Evolutionary conservation across 2,329 filamentous ascomycete species (phyloP).

Genomic region (Helicocarpus griseus): DNA sequence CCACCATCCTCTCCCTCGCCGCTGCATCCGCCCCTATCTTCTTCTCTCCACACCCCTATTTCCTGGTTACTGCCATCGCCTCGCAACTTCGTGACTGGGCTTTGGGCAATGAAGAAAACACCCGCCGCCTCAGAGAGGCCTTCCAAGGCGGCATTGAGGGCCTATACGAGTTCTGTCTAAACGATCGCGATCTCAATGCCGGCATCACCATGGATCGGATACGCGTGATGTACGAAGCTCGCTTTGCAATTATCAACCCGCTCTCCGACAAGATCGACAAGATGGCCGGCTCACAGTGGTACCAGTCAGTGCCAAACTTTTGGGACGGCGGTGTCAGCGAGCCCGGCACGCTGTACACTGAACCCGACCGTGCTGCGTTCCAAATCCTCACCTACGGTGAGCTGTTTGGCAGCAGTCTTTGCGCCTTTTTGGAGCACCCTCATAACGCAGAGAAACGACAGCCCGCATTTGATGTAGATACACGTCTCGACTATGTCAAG

Average conservation of each 20-base stretch:
- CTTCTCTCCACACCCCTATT: slow-evolving; percentile 29
- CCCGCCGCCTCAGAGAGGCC: slow-evolving; percentile 12
- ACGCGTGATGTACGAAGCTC: slow-evolving; percentile 18
- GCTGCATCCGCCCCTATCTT: slow-evolving; percentile 24
- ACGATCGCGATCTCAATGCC: slow-evolving; percentile 10
- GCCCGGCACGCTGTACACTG: slow-evolving; percentile 18
- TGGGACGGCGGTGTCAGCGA: slow-evolving; percentile 25
- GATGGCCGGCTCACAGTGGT: slow-evolving; percentile 24
- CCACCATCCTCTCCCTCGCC: slow-evolving; percentile 23
- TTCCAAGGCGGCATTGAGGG: slow-evolving; percentile 23
- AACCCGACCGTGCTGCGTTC: slow-evolving; percentile 18
- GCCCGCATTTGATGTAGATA: slow-evolving; percentile 12
- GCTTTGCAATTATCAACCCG: slow-evolving; percentile 24
- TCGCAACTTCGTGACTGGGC: slow-evolving; percentile 26
- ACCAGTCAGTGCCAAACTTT: slow-evolving; percentile 14
- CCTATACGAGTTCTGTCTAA: slow-evolving; percentile 21
- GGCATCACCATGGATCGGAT: slow-evolving; percentile 25
- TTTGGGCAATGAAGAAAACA: slow-evolving; percentile 15
- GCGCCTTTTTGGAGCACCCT: slow-evolving; percentile 13
- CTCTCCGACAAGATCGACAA: slow-evolving; percentile 25
- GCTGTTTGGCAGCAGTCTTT: slow-evolving; percentile 20
- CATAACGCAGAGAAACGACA: background rate
- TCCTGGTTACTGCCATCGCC: slow-evolving; percentile 25
- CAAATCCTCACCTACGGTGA: slow-evolving; percentile 26
- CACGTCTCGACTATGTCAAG: slow-evolving; percentile 22